A percentile compares a stretch with the other conserved stretches of the same genome.
Conservation (phyloP, 495 filamentous ascomycete genomes). For the Arthonia radiata region DNA sequence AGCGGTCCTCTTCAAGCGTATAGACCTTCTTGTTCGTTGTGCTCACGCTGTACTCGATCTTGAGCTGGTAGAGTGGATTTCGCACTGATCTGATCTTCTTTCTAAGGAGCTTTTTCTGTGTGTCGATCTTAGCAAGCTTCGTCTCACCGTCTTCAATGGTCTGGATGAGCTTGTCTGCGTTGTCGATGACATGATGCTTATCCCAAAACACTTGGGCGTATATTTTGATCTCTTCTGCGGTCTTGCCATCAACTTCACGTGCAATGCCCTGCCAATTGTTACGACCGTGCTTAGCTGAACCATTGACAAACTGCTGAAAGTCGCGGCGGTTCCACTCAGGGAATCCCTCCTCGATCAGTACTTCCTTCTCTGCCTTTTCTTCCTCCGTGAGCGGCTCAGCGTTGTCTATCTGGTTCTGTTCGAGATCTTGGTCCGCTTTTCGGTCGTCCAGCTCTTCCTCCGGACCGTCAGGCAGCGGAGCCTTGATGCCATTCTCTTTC, state of each 20-base stretch:
- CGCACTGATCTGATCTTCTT: conserved; percentile 93
- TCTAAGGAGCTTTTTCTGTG: conserved; percentile 78
- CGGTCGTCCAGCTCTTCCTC: conserved; percentile 66
- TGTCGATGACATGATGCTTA: conserved; percentile 63
- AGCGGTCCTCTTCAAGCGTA: conserved; percentile 94
- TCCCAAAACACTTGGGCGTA: conserved; percentile 94
- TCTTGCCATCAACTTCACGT: conserved; percentile 79
- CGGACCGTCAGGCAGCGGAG: conserved; percentile 55
- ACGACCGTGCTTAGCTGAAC: conserved; percentile 76
- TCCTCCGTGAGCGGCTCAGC: conserved; percentile 72
- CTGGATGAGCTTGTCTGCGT: conserved; percentile 64
- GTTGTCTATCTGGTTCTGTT: conserved; percentile 81
- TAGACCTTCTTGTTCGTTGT: conserved; percentile 99
- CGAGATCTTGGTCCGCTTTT: conserved; percentile 65
- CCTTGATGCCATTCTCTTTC: conserved; percentile 87
- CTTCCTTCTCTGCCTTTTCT: conserved; percentile 62
- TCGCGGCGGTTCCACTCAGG: conserved; percentile 86
- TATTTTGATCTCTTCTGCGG: conserved; percentile 52
- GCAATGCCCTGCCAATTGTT: conserved; percentile 62
- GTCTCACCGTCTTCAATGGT: conserved; percentile 85
- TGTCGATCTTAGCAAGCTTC: conserved; percentile 60
- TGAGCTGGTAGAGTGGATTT: conserved; percentile 87
- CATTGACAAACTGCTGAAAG: conserved; percentile 94
- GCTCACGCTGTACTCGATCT: conserved; percentile 94
- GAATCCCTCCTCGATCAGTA: conserved; percentile 64